Evolutionary conservation across 169 alveolate genomes (phyloP).

Genomic region (Cardiosporidium cionae): DNA sequence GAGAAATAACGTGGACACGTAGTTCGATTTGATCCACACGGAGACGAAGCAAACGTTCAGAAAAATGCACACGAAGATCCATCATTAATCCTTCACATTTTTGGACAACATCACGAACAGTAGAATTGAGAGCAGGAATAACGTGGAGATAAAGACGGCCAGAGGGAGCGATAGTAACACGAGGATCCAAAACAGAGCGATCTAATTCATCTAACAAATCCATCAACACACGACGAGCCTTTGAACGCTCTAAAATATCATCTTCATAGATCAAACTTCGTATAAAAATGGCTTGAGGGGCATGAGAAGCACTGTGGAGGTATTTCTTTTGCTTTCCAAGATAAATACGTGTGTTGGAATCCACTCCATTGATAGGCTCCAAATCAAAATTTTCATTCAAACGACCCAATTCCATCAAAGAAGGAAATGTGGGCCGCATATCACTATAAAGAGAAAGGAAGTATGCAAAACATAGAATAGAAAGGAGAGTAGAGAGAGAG

Average conservation of each 20-base stretch:
- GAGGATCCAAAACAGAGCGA: constrained; percentile 17
- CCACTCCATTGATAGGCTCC: background rate
- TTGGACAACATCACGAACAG: background rate
- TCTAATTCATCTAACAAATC: constrained; percentile 25
- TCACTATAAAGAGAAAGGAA: background rate
- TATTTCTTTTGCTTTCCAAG: background rate
- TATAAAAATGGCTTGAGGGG: background rate
- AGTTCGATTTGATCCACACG: constrained; percentile 26
- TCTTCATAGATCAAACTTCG: background rate
- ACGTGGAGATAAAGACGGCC: constrained; percentile 14
- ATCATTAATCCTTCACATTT: background rate
- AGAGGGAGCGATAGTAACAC: constrained; percentile 13
- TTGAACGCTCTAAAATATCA: background rate
- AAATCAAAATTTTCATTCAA: background rate
- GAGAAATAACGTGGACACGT: constrained; percentile 1
- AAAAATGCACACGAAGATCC: constrained; percentile 1
- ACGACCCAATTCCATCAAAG: constrained; percentile 1
- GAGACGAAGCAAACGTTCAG: constrained; percentile 20
- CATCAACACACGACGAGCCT: constrained; percentile 9
- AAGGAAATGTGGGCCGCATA: background rate
- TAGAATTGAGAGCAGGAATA: background rate
- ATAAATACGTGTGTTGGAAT: background rate
- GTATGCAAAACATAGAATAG: no score
- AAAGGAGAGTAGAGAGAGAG: background rate
- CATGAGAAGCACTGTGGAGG: background rate